Base-by-base conservation (phyloP, 306 rosid genomes). In the Abrus pulchellus region DNA sequence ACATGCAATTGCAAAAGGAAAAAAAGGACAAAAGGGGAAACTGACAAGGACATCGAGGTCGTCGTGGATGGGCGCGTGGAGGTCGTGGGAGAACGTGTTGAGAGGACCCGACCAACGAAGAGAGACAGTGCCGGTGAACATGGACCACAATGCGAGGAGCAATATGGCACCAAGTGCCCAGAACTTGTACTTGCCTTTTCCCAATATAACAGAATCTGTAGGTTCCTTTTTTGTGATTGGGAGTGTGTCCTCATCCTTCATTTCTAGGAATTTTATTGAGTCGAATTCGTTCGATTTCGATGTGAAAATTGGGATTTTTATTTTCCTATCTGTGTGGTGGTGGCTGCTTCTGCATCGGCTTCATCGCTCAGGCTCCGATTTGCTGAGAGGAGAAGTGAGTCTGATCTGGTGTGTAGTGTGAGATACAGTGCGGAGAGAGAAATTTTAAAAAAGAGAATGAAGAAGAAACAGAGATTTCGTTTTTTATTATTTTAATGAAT, bases 41-140 rank as follows among this genome's bases (percentile, higher is more conserved):
- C 94, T 87, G 34, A 92, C 97, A 65, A 92, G 94, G 38, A 90
- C 92, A 56, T 92, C 93, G 81, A 90, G 94, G 86, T 90, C 94
- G 69, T 90, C 93, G 73, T 72, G 87, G 55, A 87, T 78, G 5
- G 84, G 89, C 4, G 73, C 66, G 50, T 87, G 86, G 33, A 88
- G 12, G 60, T 86, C 90, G 49, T 81, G 85, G 29, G 94, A 83
- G 72, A 92, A 55, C 0, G 91, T 87, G n/a, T 86, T 90, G 80
- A 90, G 97, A 40, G 86, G 87, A 0, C 90, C 91, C 13, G 94
- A 87, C 93, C 93, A 90, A 29, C 94, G 92, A 47, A 92, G 93
- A 63, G 94, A 88, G 65, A 92, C 94, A 36, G 94, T 92, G 49
- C 93, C 94, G 20, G 97, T 89, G 76, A 92, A 90, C 94, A 92